phyloP scores from a whole-genome alignment of 768 basidiomycete species.

The Artomyces pyxidatus region DNA sequence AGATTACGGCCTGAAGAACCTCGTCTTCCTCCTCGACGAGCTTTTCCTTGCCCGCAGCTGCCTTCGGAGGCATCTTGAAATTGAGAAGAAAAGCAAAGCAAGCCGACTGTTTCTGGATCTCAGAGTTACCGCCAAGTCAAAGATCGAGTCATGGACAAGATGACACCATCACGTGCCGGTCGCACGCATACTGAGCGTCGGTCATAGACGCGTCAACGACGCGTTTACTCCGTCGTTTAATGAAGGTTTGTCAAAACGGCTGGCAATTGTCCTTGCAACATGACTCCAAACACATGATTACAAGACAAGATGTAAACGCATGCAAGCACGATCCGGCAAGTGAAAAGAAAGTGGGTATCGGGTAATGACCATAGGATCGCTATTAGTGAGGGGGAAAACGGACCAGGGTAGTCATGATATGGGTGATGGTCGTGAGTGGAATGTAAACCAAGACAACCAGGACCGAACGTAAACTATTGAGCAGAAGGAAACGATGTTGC shows the following conservation, averaged over 20 bases:
- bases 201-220: too few species aligned
- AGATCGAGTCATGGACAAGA: too few species aligned
- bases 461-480: slow-evolving; percentile 49
- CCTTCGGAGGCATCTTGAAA: slow-evolving; percentile 78
- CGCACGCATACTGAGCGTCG: too few species aligned
- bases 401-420: slow-evolving; percentile 57
- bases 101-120: too few species aligned
- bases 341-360: slow-evolving; percentile 37
- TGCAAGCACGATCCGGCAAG: slow-evolving; percentile 46
- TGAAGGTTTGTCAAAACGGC: too few species aligned
- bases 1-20: slow-evolving; percentile 86
- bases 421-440: slow-evolving; percentile 42
- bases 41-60: slow-evolving; percentile 50
- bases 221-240: too few species aligned
- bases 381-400: slow-evolving; percentile 56
- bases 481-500: slow-evolving; percentile 21
- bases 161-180: too few species aligned
- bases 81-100: too few species aligned
- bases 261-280: slow-evolving; percentile 12
- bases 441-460: slow-evolving; percentile 40
- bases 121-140: too few species aligned
- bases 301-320: slow-evolving; percentile 49
- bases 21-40: slow-evolving; percentile 69
- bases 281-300: slow-evolving; percentile 38
- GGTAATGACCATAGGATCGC: slow-evolving; percentile 41